Evolutionary conservation across 2,329 filamentous ascomycete species (phyloP).

Genomic region (Metarhizium anisopliae): DNA sequence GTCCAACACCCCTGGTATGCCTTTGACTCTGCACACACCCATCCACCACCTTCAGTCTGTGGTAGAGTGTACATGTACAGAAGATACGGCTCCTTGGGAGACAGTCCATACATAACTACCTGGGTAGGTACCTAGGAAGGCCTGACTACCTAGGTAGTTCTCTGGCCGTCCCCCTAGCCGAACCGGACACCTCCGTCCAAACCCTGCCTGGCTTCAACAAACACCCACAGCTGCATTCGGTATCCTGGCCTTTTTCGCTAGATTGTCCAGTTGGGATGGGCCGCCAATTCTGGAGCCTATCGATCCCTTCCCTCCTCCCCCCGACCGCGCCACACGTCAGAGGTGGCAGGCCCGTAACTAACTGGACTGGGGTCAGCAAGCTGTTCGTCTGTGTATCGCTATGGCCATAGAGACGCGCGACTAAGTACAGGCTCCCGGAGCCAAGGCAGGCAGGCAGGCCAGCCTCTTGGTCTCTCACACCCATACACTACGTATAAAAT

Average conservation of each 20-base stretch:
- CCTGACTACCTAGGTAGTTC: background rate
- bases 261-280: slow-evolving; percentile 3
- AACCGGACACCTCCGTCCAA: slow-evolving; percentile 5
- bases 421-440: background rate
- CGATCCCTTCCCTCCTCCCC: slow-evolving; percentile 20
- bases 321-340: slow-evolving; percentile 15
- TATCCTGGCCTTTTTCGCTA: background rate
- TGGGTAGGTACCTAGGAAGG: no score
- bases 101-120: no score
- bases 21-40: slow-evolving; percentile 5
- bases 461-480: background rate
- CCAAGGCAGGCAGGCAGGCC: background rate
- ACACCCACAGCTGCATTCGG: background rate
- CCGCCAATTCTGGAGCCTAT: slow-evolving; percentile 10
- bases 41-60: background rate
- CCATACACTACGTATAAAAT: background rate
- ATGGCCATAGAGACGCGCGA: background rate
- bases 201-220: background rate
- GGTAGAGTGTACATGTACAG: background rate
- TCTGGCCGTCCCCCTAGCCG: background rate
- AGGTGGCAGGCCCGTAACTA: background rate
- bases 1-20: background rate
- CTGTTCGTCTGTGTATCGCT: background rate
- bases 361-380: slow-evolving; percentile 10
- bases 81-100: no score